phyloP scores from a whole-genome alignment of 495 filamentous ascomycete genomes.

The Lepraria neglecta region DNA sequence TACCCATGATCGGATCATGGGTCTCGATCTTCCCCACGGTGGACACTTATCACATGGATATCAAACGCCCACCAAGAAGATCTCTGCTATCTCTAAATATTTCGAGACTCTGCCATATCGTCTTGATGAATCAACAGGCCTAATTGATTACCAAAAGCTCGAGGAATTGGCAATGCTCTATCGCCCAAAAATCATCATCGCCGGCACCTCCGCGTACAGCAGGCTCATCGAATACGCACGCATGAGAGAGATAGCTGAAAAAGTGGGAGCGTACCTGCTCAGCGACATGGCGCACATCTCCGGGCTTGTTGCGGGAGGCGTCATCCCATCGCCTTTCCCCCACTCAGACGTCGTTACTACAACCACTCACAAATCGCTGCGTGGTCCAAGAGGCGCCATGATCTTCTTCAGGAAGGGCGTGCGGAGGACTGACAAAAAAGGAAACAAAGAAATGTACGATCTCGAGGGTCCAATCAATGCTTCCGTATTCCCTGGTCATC shows the following conservation, averaged over 20 bases:
- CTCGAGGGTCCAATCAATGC: conserved; percentile 91
- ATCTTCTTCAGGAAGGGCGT: conserved; percentile 97
- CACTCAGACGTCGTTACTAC: conserved; percentile 94
- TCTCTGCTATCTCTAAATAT: conserved; percentile 96
- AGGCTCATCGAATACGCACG: conserved; percentile 85
- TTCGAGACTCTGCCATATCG: conserved; percentile 96
- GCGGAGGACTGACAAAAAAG: conserved; percentile 79
- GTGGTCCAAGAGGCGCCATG: conserved; percentile 91
- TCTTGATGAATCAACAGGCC: conserved; percentile 79
- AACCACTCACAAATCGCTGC: conserved; percentile 95
- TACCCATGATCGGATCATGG: conserved; percentile 93
- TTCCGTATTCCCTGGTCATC: conserved; percentile 98
- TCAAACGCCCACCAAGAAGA: conserved; percentile 96
- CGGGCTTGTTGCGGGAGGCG: conserved; percentile 83
- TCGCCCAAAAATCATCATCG: conserved; percentile 91
- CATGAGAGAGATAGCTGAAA: conserved; percentile 81
- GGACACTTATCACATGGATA: conserved; percentile 97
- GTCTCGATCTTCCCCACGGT: conserved; percentile 91
- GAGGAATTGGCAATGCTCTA: conserved; percentile 80
- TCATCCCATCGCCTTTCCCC: conserved; percentile 81
- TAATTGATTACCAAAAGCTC: conserved; percentile 89
- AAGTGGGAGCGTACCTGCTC: conserved; percentile 85
- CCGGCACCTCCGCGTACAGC: conserved; percentile 91
- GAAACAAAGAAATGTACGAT: conserved; percentile 77
- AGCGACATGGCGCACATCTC: conserved; percentile 99